Conservation (phyloP, 768 basidiomycete genomes). For the Boletus vermiculosoides region DNA sequence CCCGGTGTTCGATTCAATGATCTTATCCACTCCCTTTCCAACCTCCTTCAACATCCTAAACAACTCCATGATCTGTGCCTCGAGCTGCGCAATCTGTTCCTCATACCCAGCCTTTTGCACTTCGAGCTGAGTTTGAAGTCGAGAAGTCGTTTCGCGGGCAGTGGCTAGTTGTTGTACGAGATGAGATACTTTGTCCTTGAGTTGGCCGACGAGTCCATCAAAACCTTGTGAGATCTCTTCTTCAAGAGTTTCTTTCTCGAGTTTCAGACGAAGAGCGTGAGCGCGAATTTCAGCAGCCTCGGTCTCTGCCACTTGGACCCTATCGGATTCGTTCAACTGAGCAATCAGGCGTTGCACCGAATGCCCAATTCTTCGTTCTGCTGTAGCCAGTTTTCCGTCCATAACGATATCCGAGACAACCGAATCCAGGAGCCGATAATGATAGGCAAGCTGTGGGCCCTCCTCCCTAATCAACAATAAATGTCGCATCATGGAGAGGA, state of each 20-base stretch:
- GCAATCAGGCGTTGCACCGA: conserved; percentile 88
- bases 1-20: conserved; percentile 59
- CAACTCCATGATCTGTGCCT: conserved; percentile 89
- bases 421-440: conserved; percentile 89
- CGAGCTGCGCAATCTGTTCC: conserved; percentile 83
- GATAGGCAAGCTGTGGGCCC: conserved; percentile 77
- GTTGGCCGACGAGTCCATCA: conserved; percentile 79
- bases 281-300: conserved; percentile 70
- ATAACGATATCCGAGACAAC: conserved; percentile 89
- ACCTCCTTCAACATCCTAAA: conserved; percentile 92
- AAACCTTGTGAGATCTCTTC: conserved; percentile 78
- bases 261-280: conserved; percentile 58
- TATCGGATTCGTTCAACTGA: conserved; percentile 88
- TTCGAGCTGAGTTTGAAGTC: conserved; percentile 75
- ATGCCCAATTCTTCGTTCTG: conserved; percentile 81
- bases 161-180: conserved; percentile 74
- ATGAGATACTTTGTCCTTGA: conserved; percentile 67
- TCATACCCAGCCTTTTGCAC: conserved; percentile 79
- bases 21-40: conserved; percentile 70
- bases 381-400: conserved; percentile 84
- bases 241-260: conserved; percentile 82
- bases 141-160: conserved; percentile 76
- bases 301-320: conserved; percentile 72
- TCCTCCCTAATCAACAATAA: conserved; percentile 88
- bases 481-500: conserved; percentile 94